Evolutionary conservation across 345 rosid genomes (phyloP), one percentile per base, ranked within the genome.

Genomic region (Populus pruinosa): DNA sequence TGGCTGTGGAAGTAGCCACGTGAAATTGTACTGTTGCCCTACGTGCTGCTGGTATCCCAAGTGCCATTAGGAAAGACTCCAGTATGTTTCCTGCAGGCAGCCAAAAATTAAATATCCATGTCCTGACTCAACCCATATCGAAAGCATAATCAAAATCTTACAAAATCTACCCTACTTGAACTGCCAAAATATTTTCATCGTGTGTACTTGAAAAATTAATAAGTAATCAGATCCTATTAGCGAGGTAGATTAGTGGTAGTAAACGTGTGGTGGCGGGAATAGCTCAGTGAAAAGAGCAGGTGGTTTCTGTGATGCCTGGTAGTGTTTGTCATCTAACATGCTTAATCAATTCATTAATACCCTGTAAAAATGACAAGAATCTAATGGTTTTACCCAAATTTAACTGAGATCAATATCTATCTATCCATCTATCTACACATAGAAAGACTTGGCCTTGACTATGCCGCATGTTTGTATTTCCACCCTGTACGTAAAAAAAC

Each of bases 1-100:
- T 2, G 13, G 44, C 44, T 10, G 11, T 0, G 23, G 47, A 81
- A 73, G 77, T 82, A 41, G 76, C 78, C 84, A 82, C 82, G 79
- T 74, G 79, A 70, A 5, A 25, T 10, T 56, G 72, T 70, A 21
- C 59, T 53, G 64, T 10, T 23, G 29, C 64, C 10, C 25, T 4
- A 10, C 5, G 27, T 3, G 29, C 4, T 59, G 64, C n/a, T 38
- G 6, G 20, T 20, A 9, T 41, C 59, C 9, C 4, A 3, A n/a
- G 69, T 12, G 14, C 36, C 44, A 41, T 12, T n/a, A 8, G 72
- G 69, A 36, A 35, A n/a, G 70, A 36, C 55, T 31, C 61, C 64
- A 11, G 64, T 23, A 23, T 13, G 36, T 55, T 12, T 13, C 72
- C 67, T 5, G 23, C 36, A 33, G 36, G 23, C 11, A 23, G 38